Percentiles rank a stretch among this genome's conserved stretches.
phyloP scores from a whole-genome alignment of 768 basidiomycete genomes.

The Collybiopsis luxurians region DNA sequence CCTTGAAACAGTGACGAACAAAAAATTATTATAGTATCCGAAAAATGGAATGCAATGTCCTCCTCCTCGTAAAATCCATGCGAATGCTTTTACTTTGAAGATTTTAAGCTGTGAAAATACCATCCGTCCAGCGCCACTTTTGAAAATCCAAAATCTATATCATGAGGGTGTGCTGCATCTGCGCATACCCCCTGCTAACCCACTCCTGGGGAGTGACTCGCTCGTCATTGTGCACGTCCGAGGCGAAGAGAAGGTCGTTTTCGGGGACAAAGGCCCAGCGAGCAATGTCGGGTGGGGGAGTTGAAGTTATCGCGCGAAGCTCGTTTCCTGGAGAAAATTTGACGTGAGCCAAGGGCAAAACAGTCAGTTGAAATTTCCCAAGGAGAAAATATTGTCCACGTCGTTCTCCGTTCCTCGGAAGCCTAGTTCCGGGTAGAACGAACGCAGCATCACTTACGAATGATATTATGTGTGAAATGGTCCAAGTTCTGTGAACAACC shows the following conservation, averaged over 20 bases:
- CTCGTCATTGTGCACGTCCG: constrained; percentile 29
- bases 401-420: too few relatives aligned
- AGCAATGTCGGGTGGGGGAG: constrained; percentile 54
- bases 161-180: constrained; percentile 41
- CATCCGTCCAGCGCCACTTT: too few relatives aligned
- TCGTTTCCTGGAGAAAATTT: constrained; percentile 42
- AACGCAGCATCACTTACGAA: constrained; percentile 54
- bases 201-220: constrained; percentile 54
- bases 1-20: too few relatives aligned
- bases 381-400: too few relatives aligned
- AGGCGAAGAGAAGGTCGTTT: constrained; percentile 55
- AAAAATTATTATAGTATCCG: too few relatives aligned
- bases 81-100: too few relatives aligned
- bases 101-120: too few relatives aligned
- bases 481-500: constrained; percentile 53
- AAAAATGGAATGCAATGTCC: too few relatives aligned
- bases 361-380: too few relatives aligned
- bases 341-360: not conserved
- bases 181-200: constrained; percentile 45
- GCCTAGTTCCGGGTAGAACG: too few relatives aligned
- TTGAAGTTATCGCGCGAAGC: constrained; percentile 59
- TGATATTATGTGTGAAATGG: constrained; percentile 69
- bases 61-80: too few relatives aligned
- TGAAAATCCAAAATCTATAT: too few relatives aligned
- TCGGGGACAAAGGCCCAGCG: constrained; percentile 59